A percentile compares a stretch with the other conserved stretches of the same genome.
These are phyloP conservation scores for Sphaceloma murrayae DNA, from an alignment of 2,329 filamentous ascomycete species.

Conservation along the genomic window DNA sequence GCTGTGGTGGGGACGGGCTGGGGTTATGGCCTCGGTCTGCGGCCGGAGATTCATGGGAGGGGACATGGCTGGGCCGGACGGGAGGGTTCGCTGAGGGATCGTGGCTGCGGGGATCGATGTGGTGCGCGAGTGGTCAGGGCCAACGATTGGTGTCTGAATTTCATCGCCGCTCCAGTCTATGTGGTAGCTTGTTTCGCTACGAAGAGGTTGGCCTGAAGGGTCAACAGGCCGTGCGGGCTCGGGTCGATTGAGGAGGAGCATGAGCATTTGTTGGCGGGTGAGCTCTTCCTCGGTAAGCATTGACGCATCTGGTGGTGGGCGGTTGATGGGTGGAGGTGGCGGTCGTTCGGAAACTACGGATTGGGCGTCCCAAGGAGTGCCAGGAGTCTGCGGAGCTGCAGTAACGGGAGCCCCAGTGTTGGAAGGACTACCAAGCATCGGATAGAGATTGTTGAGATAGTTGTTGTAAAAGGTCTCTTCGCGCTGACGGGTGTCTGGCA, in stretches of 20 bases:
- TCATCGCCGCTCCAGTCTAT: slow-evolving; percentile 19
- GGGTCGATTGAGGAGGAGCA: slow-evolving; percentile 31
- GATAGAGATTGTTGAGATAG: slow-evolving; percentile 40
- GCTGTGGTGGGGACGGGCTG: not conserved
- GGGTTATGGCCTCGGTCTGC: not conserved
- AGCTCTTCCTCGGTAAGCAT: slow-evolving; percentile 40
- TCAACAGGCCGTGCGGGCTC: slow-evolving; percentile 12
- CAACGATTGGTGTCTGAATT: slow-evolving; percentile 12
- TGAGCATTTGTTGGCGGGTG: slow-evolving; percentile 43
- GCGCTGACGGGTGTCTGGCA: slow-evolving; percentile 21
- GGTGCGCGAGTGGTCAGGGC: not conserved
- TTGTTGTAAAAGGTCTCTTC: slow-evolving; percentile 34
- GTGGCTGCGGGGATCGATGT: not conserved
- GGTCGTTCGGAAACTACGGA: slow-evolving; percentile 8
- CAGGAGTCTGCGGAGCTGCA: slow-evolving; percentile 21
- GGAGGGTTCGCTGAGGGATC: not conserved
- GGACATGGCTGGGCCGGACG: not conserved
- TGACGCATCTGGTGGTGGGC: slow-evolving; percentile 24
- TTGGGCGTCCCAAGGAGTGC: slow-evolving; percentile 6
- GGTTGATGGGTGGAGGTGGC: slow-evolving; percentile 14
- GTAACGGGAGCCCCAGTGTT: not conserved
- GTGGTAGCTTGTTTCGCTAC: slow-evolving; percentile 15
- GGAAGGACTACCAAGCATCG: slow-evolving; percentile 19
- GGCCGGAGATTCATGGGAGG: no score
- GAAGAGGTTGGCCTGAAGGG: slow-evolving; percentile 9